These are phyloP conservation scores for Blastobotrys malaysiensis DNA, from an alignment of 1,139 yeast species.

Conservation along the genomic window DNA sequence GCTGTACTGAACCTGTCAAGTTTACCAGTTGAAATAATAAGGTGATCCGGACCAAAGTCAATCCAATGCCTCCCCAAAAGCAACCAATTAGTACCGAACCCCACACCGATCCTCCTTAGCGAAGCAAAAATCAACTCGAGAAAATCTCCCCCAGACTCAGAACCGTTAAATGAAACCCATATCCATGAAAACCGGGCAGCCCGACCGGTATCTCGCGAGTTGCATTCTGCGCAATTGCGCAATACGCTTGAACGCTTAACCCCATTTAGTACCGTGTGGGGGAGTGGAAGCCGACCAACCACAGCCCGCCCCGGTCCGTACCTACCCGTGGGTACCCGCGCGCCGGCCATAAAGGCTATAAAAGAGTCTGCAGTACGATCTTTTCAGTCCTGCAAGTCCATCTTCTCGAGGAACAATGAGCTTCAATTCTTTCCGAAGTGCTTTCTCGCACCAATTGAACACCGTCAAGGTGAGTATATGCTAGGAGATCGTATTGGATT, in stretches of 20 bases:
- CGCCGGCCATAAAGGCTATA: not conserved
- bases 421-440: not conserved
- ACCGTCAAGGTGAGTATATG: not conserved
- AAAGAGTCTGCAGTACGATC: not conserved
- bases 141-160: too few relatives aligned
- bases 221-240: too few relatives aligned
- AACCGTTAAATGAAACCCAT: too few relatives aligned
- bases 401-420: not conserved
- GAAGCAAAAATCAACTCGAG: too few relatives aligned
- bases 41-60: not conserved
- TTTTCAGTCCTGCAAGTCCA: not conserved
- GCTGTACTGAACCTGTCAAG: not conserved
- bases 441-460: not conserved
- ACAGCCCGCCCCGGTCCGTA: not conserved
- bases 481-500: too few relatives aligned
- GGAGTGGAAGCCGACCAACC: not conserved
- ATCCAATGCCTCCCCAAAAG: not conserved
- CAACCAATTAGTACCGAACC: not conserved
- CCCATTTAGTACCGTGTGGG: not conserved
- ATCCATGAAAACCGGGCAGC: too few relatives aligned
- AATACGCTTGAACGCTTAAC: too few relatives aligned
- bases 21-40: not conserved
- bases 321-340: not conserved
- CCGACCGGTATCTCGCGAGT: too few relatives aligned
- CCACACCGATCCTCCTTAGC: not conserved